A percentile compares a stretch with the other conserved stretches of the same genome.
These are phyloP conservation scores for Raffaelea arxii DNA, from an alignment of 2,329 filamentous ascomycete species.

Conservation along the genomic window DNA sequence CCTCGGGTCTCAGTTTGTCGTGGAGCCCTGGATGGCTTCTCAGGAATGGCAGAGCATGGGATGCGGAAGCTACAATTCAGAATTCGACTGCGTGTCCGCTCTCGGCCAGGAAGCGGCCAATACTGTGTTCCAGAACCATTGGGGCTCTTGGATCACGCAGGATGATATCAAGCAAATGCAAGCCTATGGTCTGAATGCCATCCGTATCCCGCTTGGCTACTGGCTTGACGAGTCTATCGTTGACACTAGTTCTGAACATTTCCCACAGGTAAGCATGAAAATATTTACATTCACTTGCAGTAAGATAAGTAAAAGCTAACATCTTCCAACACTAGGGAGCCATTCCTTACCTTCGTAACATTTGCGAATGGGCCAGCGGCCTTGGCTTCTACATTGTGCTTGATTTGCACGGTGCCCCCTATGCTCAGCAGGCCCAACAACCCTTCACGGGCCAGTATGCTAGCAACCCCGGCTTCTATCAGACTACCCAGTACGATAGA, in stretches of 20 bases:
- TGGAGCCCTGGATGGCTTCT: conserved; percentile 43
- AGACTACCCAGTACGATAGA: conserved; percentile 45
- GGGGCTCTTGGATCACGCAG: conserved; percentile 38
- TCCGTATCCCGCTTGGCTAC: conserved; percentile 45
- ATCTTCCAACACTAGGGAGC: conserved; percentile 22
- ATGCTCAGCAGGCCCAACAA: conserved; percentile 34
- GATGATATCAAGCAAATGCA: conserved; percentile 38
- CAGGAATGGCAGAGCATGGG: conserved; percentile 37
- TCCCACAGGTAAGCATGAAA: conserved; percentile 23
- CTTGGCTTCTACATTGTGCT: conserved; percentile 43
- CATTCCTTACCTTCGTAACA: conserved; percentile 32
- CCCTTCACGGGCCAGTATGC: conserved; percentile 34
- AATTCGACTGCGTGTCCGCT: conserved; percentile 43
- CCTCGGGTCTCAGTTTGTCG: conserved; percentile 39
- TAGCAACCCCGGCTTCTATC: conserved; percentile 40
- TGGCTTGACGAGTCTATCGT: conserved; percentile 44
- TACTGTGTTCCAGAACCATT: conserved; percentile 37
- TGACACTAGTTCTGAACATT: conserved; percentile 35
- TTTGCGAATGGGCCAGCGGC: conserved; percentile 38
- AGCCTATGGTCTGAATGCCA: conserved; percentile 40
- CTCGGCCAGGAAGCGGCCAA: conserved; percentile 37
- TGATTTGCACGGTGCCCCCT: conserved; percentile 41
- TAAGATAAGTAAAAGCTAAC: not conserved
- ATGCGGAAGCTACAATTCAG: conserved; percentile 33
- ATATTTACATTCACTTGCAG: not conserved